Percentiles rank a stretch among this genome's conserved stretches.
Conservation (phyloP, 2,329 filamentous ascomycete genomes). For the Trichoderma koningii region DNA sequence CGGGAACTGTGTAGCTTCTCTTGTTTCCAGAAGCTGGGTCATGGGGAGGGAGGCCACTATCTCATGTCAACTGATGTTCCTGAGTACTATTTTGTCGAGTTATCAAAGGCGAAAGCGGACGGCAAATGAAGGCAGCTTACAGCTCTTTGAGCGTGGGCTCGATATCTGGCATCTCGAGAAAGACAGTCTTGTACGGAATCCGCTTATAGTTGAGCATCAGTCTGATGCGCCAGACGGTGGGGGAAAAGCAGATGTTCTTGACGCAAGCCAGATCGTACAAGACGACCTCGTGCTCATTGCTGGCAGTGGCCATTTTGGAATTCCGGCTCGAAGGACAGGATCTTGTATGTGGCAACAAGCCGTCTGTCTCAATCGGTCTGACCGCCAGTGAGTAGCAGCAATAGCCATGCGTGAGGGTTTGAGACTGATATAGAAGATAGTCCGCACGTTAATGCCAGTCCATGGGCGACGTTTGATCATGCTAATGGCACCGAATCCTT, state of each 20-base stretch:
- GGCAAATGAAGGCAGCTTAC: background rate
- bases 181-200: constrained; percentile 7
- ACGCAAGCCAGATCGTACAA: constrained; percentile 13
- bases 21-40: constrained; percentile 4
- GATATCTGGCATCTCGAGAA: constrained; percentile 20
- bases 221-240: constrained; percentile 16
- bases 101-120: no score
- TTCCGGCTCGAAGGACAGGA: no score
- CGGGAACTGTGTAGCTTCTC: constrained; percentile 7
- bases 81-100: background rate
- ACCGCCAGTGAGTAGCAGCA: no score
- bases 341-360: background rate
- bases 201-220: constrained; percentile 20
- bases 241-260: constrained; percentile 16
- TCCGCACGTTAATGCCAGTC: no score
- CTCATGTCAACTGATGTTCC: background rate
- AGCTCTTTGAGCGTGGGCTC: constrained; percentile 13
- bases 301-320: background rate
- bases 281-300: background rate
- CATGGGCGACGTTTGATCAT: no score
- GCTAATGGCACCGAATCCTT: background rate
- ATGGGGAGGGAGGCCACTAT: constrained; percentile 2
- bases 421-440: background rate
- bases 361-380: no score
- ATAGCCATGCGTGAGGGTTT: no score